Evolutionary conservation across 1,139 yeast species (phyloP), one percentile per base, ranked within the genome.

Genomic region (Hyphopichia burtonii): DNA sequence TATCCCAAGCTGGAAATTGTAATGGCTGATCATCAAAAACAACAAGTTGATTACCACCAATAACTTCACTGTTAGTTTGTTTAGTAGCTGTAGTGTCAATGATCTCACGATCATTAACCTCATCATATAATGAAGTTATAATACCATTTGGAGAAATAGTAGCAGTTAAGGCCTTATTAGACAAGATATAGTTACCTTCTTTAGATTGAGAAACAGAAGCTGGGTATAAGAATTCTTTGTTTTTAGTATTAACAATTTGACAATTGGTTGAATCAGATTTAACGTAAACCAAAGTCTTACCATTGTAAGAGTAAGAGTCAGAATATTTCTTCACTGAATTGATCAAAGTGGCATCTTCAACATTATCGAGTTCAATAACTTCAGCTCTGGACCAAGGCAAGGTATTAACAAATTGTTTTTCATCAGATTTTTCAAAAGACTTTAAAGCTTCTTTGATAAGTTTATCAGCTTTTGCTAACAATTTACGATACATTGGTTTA

Each of bases 1-100:
- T 91, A 59, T 93, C 98, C 98, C 99, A 93, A 2, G 98, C 98
- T 39, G 91, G 96, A 81, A 83, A 91, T 44, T 77, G 83, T 55
- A 89, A 69, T 11, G 98, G 98, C 49, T 89, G 87, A 61, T 93
- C 98, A 50, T 90, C 93, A 55, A 86, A 86, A 43, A 93, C 59
- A 2, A 88, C 78, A 51, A 80, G 82, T 60, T 86, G 95, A 55
- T 88, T 87, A 30, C 90, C 96, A 30, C 89, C 89, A 31, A 56
- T 44, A 33, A 54, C 46, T 20, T 64, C 63, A 33, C 71, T 74
- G 38, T 61, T 58, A 9, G 84, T 79, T 46, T 71, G 74, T 44
- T 63, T 61, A 5, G 75, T 69, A 17, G 72, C 69, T 3, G 77
- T 67, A 4, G 72, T 52, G 47, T 86, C 87, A 45, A 91, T 72